phyloP scores from a whole-genome alignment of 2,329 filamentous ascomycete genomes.

The Pezicula carpinea region DNA sequence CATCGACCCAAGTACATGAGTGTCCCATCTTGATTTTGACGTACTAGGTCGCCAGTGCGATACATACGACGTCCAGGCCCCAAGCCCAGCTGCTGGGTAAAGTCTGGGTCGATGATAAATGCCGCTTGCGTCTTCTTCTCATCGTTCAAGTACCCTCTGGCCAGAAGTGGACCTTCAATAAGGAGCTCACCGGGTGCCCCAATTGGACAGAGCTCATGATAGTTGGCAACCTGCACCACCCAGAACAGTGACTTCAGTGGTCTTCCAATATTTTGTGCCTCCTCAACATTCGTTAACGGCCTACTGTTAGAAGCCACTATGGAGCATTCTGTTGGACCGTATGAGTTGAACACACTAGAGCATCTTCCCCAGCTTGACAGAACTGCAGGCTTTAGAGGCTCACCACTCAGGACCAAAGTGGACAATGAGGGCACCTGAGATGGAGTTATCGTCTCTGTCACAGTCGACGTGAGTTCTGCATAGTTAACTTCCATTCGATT shows the following conservation, averaged over 20 bases:
- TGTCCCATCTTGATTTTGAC: conserved; percentile 50
- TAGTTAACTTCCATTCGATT: conserved; percentile 11
- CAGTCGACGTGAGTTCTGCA: conserved; percentile 13
- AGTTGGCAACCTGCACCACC: conserved; percentile 12
- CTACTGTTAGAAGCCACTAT: conserved; percentile 4
- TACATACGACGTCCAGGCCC: conserved; percentile 36
- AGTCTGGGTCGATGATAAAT: conserved; percentile 11
- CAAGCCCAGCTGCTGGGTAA: neutral
- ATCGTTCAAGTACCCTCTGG: conserved; percentile 17
- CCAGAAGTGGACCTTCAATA: conserved; percentile 18
- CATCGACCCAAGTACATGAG: conserved; percentile 58
- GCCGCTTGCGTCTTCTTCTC: conserved; percentile 8
- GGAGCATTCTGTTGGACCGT: conserved; percentile 15
- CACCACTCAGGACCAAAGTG: conserved; percentile 12
- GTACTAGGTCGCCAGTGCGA: conserved; percentile 59
- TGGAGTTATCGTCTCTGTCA: conserved; percentile 11
- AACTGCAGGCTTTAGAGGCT: conserved; percentile 11
- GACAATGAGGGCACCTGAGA: conserved; percentile 10
- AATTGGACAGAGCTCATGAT: conserved; percentile 10
- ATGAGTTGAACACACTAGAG: conserved; percentile 8
- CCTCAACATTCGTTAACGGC: neutral
- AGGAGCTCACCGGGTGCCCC: conserved; percentile 16
- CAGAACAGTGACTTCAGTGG: conserved; percentile 7
- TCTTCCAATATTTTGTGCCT: conserved; percentile 10
- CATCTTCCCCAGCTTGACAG: conserved; percentile 8